These are phyloP conservation scores for Orbilia brochopaga DNA, from an alignment of 2,329 filamentous ascomycete genomes.

Conservation along the genomic window DNA sequence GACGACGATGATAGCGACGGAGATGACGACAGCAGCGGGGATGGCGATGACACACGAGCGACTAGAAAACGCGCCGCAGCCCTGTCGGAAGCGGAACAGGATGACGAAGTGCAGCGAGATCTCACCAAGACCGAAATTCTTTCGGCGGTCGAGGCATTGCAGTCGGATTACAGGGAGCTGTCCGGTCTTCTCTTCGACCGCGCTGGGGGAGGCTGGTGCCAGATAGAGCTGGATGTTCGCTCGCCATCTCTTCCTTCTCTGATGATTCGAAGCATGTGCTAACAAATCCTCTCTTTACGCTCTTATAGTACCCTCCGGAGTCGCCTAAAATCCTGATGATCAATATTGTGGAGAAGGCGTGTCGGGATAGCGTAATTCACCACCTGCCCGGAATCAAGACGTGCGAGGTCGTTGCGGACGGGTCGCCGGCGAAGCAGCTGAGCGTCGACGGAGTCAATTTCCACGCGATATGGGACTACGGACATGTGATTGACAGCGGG, in stretches of 20 bases:
- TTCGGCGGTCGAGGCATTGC: slow-evolving; percentile 27
- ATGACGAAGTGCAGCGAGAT: slow-evolving; percentile 15
- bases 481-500: slow-evolving; percentile 78
- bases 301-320: slow-evolving; percentile 70
- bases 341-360: slow-evolving; percentile 81
- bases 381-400: slow-evolving; percentile 77
- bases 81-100: neutral
- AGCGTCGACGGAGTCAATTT: slow-evolving; percentile 80
- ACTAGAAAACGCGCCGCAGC: slow-evolving; percentile 56
- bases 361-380: slow-evolving; percentile 80
- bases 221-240: slow-evolving; percentile 71
- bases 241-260: slow-evolving; percentile 5
- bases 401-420: slow-evolving; percentile 57
- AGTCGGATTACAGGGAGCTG: slow-evolving; percentile 59
- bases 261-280: neutral
- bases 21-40: slow-evolving; percentile 61
- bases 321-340: slow-evolving; percentile 93
- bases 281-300: neutral
- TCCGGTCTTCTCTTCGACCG: slow-evolving; percentile 82
- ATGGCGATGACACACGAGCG: slow-evolving; percentile 54
- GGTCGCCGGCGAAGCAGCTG: slow-evolving; percentile 60
- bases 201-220: slow-evolving; percentile 73
- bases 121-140: slow-evolving; percentile 31
- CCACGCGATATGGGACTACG: slow-evolving; percentile 85
- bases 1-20: slow-evolving; percentile 68